These are phyloP conservation scores for Pestalotiopsis sp. DNA, from an alignment of 2,329 filamentous ascomycete genomes.

Conservation along the genomic window DNA sequence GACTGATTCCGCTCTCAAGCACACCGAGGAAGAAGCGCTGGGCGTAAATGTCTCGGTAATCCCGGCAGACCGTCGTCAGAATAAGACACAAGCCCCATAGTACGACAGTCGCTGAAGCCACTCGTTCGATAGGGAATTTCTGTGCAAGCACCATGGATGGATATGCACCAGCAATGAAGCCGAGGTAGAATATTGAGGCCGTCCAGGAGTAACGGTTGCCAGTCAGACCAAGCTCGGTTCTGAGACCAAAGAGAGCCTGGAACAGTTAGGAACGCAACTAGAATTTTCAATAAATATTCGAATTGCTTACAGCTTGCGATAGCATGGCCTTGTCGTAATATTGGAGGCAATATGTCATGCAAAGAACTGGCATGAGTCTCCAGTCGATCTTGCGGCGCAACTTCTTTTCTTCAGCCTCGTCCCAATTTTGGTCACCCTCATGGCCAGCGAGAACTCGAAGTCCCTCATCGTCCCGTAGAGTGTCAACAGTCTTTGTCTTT, in stretches of 20 bases:
- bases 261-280: background rate
- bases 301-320: constrained; percentile 46
- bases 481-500: constrained; percentile 29
- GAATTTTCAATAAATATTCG: background rate
- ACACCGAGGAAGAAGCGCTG: constrained; percentile 60
- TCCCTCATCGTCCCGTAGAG: constrained; percentile 40
- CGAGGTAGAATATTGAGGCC: constrained; percentile 50
- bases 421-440: constrained; percentile 32
- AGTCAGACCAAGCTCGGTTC: constrained; percentile 40
- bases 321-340: constrained; percentile 58
- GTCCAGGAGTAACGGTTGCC: constrained; percentile 47
- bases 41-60: constrained; percentile 39
- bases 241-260: constrained; percentile 43
- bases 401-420: constrained; percentile 40
- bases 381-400: constrained; percentile 44
- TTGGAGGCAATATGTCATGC: constrained; percentile 46
- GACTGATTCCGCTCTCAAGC: constrained; percentile 57
- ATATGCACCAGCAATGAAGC: constrained; percentile 50
- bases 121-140: constrained; percentile 46
- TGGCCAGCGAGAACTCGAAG: constrained; percentile 43
- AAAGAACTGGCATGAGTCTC: constrained; percentile 47
- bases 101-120: constrained; percentile 38
- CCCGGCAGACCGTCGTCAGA: constrained; percentile 37
- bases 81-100: constrained; percentile 42
- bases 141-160: constrained; percentile 44